These are phyloP conservation scores for Beauveria caledonica DNA, from an alignment of 2,329 filamentous ascomycete genomes.

Conservation along the genomic window DNA sequence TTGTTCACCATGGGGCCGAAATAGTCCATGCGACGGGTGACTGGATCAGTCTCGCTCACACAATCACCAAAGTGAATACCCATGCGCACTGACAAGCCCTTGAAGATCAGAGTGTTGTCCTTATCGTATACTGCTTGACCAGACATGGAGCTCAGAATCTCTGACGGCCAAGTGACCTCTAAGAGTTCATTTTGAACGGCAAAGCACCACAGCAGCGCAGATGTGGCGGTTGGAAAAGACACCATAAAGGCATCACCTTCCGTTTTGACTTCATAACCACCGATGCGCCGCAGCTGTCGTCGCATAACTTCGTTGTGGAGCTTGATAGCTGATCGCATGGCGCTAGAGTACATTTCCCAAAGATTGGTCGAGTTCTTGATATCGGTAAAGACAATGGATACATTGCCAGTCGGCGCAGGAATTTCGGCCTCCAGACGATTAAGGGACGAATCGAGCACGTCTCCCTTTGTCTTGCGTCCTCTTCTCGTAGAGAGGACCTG, in stretches of 20 bases:
- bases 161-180: conserved; percentile 85
- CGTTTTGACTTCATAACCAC: conserved; percentile 97
- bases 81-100: conserved; percentile 92
- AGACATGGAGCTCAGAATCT: conserved; percentile 79
- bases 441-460: conserved; percentile 76
- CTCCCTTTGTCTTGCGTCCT: conserved; percentile 53
- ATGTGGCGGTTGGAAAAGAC: conserved; percentile 91
- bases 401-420: conserved; percentile 79
- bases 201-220: conserved; percentile 92
- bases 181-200: conserved; percentile 83
- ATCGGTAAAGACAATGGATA: conserved; percentile 94
- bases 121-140: conserved; percentile 77
- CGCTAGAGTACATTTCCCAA: conserved; percentile 91
- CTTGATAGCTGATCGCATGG: conserved; percentile 95
- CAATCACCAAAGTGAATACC: conserved; percentile 93
- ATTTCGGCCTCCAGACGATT: conserved; percentile 84
- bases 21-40: conserved; percentile 98
- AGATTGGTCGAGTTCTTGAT: conserved; percentile 97
- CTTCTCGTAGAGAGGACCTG: conserved; percentile 56
- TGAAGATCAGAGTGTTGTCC: conserved; percentile 84
- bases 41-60: conserved; percentile 90
- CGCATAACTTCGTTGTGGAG: conserved; percentile 97
- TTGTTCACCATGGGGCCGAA: conserved; percentile 99
- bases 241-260: conserved; percentile 99
- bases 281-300: conserved; percentile 82